A percentile compares a stretch with the other conserved stretches of the same genome.
phyloP scores from a whole-genome alignment of 164 flowering plant species.

The Saururus chinensis region DNA sequence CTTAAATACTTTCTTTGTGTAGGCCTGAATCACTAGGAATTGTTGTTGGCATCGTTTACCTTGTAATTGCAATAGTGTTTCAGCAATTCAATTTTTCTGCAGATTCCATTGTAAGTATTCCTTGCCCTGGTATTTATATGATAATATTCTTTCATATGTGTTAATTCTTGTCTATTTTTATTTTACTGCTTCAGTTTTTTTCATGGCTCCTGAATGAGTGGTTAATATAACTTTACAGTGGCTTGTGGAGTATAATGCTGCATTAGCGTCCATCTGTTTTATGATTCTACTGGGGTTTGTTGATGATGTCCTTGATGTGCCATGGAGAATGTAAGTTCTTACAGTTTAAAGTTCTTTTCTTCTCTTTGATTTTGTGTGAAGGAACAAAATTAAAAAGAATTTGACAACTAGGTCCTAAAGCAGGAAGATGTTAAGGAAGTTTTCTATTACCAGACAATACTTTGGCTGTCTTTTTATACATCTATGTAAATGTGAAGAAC shows the following conservation, averaged over 20 bases:
- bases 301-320: constrained; percentile 93
- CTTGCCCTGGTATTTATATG: neutral
- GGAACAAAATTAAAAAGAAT: neutral
- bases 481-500: constrained; percentile 24
- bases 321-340: constrained; percentile 92
- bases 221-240: constrained; percentile 38
- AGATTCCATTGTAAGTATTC: constrained; percentile 64
- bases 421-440: neutral
- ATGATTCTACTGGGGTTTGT: constrained; percentile 95
- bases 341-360: constrained; percentile 4
- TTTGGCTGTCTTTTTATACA: neutral
- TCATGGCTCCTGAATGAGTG: neutral
- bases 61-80: constrained; percentile 65
- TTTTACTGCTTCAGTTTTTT: neutral
- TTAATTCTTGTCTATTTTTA: neutral
- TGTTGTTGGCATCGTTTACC: constrained; percentile 73
- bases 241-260: constrained; percentile 97
- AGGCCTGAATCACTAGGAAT: constrained; percentile 97
- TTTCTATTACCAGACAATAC: neutral
- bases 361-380: constrained; percentile 2
- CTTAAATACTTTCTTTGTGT: constrained; percentile 16
- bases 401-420: neutral
- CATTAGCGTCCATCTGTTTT: constrained; percentile 80
- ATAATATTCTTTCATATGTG: neutral
- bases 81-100: constrained; percentile 74